Conservation (phyloP, 139 green algal genomes). For the Chlamydomonas applanata region DNA sequence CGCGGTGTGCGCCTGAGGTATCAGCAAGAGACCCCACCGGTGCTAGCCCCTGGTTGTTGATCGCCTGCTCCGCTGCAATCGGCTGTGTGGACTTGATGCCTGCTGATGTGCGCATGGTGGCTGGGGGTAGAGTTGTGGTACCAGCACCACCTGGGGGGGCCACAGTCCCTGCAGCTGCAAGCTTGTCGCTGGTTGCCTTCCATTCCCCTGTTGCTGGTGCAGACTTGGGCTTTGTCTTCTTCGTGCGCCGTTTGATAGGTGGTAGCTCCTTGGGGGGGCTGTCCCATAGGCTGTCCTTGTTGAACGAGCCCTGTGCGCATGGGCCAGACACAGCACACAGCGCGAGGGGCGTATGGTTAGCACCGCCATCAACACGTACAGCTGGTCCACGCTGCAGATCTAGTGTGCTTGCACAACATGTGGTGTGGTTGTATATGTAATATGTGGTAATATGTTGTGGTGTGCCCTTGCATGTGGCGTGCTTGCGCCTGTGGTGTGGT, state of each 20-base stretch:
- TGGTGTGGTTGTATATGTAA: no score
- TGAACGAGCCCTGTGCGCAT: constrained; percentile 34
- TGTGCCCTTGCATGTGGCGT: no score
- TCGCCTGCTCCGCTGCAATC: constrained; percentile 4
- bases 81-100: constrained; percentile 14
- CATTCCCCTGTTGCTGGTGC: background rate
- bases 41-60: constrained; percentile 12
- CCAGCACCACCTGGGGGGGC: background rate
- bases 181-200: background rate
- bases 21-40: no score
- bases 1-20: background rate
- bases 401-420: no score
- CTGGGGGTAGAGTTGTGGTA: background rate
- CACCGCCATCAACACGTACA: no score
- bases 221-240: background rate
- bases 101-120: constrained; percentile 11
- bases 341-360: no score
- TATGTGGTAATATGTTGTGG: no score
- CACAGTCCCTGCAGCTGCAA: background rate
- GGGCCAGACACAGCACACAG: no score
- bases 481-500: no score
- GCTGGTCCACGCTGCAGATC: no score
- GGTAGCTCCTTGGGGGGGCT: constrained; percentile 20
- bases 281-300: constrained; percentile 26
- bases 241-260: constrained; percentile 10